These are phyloP conservation scores for Globisporangium emineosum DNA, from an alignment of 352 stramenopile species.

Conservation along the genomic window DNA sequence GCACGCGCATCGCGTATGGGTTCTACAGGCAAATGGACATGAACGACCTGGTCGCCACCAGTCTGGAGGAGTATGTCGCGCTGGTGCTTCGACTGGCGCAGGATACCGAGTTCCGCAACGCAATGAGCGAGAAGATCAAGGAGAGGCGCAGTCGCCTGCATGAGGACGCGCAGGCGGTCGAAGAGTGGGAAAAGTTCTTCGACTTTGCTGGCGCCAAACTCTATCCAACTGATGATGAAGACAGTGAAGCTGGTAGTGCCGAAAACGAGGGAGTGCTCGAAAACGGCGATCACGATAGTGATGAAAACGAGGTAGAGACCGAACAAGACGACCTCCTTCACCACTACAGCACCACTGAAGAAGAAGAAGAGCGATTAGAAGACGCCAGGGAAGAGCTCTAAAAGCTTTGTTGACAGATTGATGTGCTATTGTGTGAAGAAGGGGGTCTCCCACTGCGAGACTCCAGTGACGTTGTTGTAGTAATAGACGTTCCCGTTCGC, in stretches of 20 bases:
- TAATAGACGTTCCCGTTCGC: slow-evolving; percentile 51
- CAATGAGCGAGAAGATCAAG: slow-evolving; percentile 45
- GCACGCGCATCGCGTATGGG: slow-evolving; percentile 53
- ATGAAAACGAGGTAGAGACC: background rate
- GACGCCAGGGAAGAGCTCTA: background rate
- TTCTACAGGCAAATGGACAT: slow-evolving; percentile 73
- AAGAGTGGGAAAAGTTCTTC: slow-evolving; percentile 76
- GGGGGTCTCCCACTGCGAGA: slow-evolving; percentile 55
- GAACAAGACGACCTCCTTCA: background rate
- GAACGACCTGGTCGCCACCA: slow-evolving; percentile 41
- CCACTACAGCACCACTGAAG: background rate
- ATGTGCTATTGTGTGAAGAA: background rate
- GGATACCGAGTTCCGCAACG: slow-evolving; percentile 38
- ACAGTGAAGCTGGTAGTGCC: background rate
- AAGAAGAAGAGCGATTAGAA: background rate
- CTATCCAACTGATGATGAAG: slow-evolving; percentile 20
- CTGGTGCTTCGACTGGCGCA: slow-evolving; percentile 52
- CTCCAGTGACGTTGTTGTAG: slow-evolving; percentile 51
- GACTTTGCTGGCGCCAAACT: slow-evolving; percentile 37
- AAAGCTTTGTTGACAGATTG: too few species aligned
- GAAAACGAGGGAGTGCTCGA: background rate
- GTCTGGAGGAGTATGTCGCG: slow-evolving; percentile 45
- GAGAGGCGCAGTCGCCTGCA: slow-evolving; percentile 38
- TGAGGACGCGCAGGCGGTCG: slow-evolving; percentile 36
- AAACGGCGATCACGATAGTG: background rate